Evolutionary conservation across 768 basidiomycete species (phyloP).

Genomic region (Tylopilus cervinicoccineus): DNA sequence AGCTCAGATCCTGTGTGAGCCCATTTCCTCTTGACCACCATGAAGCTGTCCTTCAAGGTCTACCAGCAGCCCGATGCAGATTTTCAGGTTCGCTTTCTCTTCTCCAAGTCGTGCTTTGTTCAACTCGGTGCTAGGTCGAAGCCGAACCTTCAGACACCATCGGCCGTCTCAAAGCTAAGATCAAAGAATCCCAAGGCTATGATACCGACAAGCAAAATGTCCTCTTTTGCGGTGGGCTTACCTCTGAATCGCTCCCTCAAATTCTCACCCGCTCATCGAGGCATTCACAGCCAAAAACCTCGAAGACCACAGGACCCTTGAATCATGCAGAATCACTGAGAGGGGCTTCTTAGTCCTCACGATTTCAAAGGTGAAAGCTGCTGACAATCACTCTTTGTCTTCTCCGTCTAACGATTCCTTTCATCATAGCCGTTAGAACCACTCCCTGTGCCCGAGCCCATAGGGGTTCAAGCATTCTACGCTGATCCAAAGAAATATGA

Average conservation of each 20-base stretch:
- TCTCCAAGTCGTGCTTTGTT: not conserved
- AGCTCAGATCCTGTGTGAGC: conserved; percentile 2
- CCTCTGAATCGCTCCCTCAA: not conserved
- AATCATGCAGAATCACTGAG: conserved; percentile 1
- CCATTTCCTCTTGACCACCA: not conserved
- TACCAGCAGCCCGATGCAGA: conserved; percentile 1
- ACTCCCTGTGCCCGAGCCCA: not conserved
- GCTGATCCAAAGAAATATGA: not conserved
- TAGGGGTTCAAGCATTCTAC: not conserved
- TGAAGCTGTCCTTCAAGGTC: conserved; percentile 5
- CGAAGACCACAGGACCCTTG: not conserved
- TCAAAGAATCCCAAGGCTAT: not conserved
- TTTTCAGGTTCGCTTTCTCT: not conserved
- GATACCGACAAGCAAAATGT: not conserved
- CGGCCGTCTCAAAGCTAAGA: conserved; percentile 4
- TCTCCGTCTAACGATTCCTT: not conserved
- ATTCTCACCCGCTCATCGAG: not conserved
- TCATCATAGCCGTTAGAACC: not conserved
- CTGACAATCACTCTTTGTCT: no score
- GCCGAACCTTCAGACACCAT: conserved; percentile 6
- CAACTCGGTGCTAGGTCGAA: not conserved
- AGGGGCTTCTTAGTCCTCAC: not conserved
- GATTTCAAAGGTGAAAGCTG: not conserved
- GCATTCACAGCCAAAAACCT: not conserved
- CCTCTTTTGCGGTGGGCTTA: not conserved